These are phyloP conservation scores for Boletus rubescentipes DNA, from an alignment of 768 basidiomycete genomes.

Conservation along the genomic window DNA sequence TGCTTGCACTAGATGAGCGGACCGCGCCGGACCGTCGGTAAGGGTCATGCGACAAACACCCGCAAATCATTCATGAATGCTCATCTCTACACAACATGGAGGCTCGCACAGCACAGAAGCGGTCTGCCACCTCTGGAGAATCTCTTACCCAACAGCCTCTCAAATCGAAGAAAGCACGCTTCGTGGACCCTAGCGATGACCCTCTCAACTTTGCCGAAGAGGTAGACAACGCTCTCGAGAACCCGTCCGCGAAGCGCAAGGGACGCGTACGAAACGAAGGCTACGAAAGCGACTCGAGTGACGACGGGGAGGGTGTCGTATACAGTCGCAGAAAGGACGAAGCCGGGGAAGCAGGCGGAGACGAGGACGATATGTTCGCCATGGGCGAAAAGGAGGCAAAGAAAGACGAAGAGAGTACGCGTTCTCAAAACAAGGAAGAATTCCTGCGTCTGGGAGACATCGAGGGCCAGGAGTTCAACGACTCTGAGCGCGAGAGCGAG, in stretches of 20 bases:
- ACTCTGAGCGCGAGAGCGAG: conserved; percentile 34
- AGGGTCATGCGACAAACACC: conserved; percentile 23
- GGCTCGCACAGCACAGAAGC: conserved; percentile 41
- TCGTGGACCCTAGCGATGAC: conserved; percentile 74
- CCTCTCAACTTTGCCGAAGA: conserved; percentile 75
- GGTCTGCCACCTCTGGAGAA: conserved; percentile 40
- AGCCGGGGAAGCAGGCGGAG: conserved; percentile 55
- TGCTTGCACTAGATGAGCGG: background rate
- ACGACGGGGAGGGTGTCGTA: conserved; percentile 94
- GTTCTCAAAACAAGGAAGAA: conserved; percentile 61
- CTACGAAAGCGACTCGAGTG: conserved; percentile 92
- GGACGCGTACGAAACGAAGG: conserved; percentile 82
- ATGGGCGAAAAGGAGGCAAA: conserved; percentile 59
- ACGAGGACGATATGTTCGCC: conserved; percentile 82
- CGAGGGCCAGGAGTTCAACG: conserved; percentile 89
- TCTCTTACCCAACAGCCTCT: conserved; percentile 30
- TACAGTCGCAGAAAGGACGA: conserved; percentile 63
- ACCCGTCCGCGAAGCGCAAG: conserved; percentile 57
- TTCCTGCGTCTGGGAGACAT: conserved; percentile 91
- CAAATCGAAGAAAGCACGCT: conserved; percentile 68
- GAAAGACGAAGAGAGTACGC: conserved; percentile 38
- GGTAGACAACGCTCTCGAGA: conserved; percentile 73
- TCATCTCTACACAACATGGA: conserved; percentile 29
- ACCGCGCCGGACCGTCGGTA: background rate
- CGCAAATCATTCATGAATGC: conserved; percentile 13